These are phyloP conservation scores for Diplodia scrobiculata DNA, from an alignment of 2,329 filamentous ascomycete species.

Conservation along the genomic window DNA sequence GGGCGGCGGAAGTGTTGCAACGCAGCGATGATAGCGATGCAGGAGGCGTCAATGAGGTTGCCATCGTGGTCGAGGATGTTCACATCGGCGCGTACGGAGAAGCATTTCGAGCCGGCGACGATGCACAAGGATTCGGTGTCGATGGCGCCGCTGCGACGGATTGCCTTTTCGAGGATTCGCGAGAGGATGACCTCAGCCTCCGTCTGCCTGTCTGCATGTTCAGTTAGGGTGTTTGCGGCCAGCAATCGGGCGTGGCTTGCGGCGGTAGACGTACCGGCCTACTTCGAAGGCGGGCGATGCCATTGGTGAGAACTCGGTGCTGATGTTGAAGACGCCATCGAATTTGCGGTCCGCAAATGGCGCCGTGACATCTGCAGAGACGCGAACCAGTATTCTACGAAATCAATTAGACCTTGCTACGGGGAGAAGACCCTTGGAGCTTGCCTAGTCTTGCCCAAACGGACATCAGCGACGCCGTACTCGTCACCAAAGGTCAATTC, in stretches of 20 bases:
- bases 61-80: conserved; percentile 92
- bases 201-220: conserved; percentile 64
- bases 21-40: conserved; percentile 82
- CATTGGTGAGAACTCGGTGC: conserved; percentile 89
- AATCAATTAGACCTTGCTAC: conserved; percentile 31
- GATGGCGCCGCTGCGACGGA: conserved; percentile 86
- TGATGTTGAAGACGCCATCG: conserved; percentile 91
- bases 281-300: conserved; percentile 86
- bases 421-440: conserved; percentile 27
- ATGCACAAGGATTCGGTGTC: conserved; percentile 97
- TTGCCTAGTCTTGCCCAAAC: conserved; percentile 86
- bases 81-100: conserved; percentile 85
- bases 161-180: conserved; percentile 87
- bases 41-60: conserved; percentile 81
- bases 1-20: conserved; percentile 89
- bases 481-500: conserved; percentile 84
- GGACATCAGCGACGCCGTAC: conserved; percentile 84
- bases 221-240: conserved; percentile 34
- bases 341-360: conserved; percentile 88
- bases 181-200: conserved; percentile 84
- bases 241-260: conserved; percentile 18
- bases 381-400: conserved; percentile 74
- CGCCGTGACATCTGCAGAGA: conserved; percentile 84
- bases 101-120: conserved; percentile 85
- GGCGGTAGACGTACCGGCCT: conserved; percentile 59